A percentile compares a stretch with the other conserved stretches of the same genome.
phyloP scores from a whole-genome alignment of 2,329 filamentous ascomycete genomes.

The Cordyceps fumosorosea region DNA sequence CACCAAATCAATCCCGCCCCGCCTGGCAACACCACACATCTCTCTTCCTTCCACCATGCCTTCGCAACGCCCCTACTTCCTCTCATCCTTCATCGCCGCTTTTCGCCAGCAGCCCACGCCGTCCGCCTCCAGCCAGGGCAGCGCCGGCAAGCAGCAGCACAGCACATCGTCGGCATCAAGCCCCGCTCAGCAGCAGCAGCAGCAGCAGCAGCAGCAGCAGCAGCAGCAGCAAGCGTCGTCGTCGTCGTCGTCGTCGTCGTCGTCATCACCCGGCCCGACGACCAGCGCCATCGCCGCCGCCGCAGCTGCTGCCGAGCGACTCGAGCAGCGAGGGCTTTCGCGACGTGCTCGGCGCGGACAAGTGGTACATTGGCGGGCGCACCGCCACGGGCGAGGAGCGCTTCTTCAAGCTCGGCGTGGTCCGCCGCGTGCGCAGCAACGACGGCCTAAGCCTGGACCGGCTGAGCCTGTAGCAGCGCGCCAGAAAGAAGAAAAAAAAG shows the following conservation, averaged over 20 bases:
- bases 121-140: conserved; percentile 25
- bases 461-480: conserved; percentile 56
- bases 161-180: background rate
- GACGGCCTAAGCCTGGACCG: conserved; percentile 70
- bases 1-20: background rate
- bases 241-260: conserved; percentile 1
- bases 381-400: conserved; percentile 72
- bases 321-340: conserved; percentile 70
- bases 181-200: conserved; percentile 8
- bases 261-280: conserved; percentile 1
- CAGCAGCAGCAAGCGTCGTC: conserved; percentile 7
- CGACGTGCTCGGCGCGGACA: conserved; percentile 64
- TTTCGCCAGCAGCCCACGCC: conserved; percentile 42
- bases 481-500: background rate
- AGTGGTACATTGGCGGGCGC: conserved; percentile 75
- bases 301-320: conserved; percentile 42
- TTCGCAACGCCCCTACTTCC: conserved; percentile 49
- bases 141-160: conserved; percentile 23
- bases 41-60: conserved; percentile 32
- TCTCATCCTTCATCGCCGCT: conserved; percentile 50
- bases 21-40: background rate
- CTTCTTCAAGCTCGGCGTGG: conserved; percentile 75
- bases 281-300: conserved; percentile 1
- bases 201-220: conserved; percentile 9
- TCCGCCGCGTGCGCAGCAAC: conserved; percentile 64